These are phyloP conservation scores for Lepiota brunneoincarnata DNA, from an alignment of 768 basidiomycete genomes.

Conservation along the genomic window DNA sequence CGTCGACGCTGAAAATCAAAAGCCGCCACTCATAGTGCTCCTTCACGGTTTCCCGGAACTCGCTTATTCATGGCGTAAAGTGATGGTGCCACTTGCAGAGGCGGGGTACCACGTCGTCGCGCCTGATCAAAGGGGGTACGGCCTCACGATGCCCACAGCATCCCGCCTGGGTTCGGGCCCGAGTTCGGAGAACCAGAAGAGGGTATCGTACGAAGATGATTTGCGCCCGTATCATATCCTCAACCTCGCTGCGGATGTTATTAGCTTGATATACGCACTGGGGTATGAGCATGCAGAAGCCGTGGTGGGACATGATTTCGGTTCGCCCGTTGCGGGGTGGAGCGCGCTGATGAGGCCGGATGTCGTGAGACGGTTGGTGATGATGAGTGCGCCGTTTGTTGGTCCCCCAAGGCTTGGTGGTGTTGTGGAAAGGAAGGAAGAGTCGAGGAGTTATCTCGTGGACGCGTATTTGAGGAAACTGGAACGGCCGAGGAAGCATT, in stretches of 20 bases:
- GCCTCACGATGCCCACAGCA: constrained; percentile 28
- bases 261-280: constrained; percentile 48
- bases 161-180: constrained; percentile 11
- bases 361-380: constrained; percentile 50
- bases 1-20: constrained; percentile 2
- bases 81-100: constrained; percentile 46
- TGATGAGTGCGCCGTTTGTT: constrained; percentile 59
- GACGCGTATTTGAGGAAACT: constrained; percentile 33
- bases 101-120: constrained; percentile 62
- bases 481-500: constrained; percentile 55
- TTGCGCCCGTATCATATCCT: constrained; percentile 47
- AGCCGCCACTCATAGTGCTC: constrained; percentile 49
- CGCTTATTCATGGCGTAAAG: constrained; percentile 62
- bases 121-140: constrained; percentile 58
- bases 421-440: constrained; percentile 6
- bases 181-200: constrained; percentile 4
- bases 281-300: constrained; percentile 44
- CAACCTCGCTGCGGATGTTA: constrained; percentile 50
- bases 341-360: constrained; percentile 56
- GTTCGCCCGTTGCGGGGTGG: constrained; percentile 50
- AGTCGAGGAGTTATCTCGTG: constrained; percentile 16
- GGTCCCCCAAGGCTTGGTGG: constrained; percentile 36
- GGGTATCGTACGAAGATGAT: constrained; percentile 44
- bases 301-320: constrained; percentile 64
- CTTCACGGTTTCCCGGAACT: constrained; percentile 69